A percentile compares a stretch with the other conserved stretches of the same genome.
phyloP scores from a whole-genome alignment of 2,329 filamentous ascomycete genomes.

The Epichloe gansuensis region DNA sequence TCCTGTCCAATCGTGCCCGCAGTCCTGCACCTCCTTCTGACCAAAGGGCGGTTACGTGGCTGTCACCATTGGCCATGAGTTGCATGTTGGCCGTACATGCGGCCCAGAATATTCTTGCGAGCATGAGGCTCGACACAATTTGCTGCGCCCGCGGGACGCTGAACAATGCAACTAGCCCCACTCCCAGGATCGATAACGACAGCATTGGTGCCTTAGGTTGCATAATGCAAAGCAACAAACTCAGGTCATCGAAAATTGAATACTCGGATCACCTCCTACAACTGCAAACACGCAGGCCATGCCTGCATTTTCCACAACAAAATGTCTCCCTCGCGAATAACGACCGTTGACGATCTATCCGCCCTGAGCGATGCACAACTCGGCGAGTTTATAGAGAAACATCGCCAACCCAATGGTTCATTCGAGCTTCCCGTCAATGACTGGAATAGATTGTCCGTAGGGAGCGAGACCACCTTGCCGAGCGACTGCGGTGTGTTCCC shows the following conservation, averaged over 20 bases:
- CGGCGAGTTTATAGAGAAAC: constrained; percentile 8
- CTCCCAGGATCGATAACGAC: no score
- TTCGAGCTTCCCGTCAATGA: constrained; percentile 9
- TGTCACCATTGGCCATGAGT: no score
- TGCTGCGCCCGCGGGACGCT: no score
- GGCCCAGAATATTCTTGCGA: no score
- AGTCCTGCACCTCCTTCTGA: not conserved
- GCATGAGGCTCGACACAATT: no score
- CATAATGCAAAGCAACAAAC: no score
- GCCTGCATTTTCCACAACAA: not conserved
- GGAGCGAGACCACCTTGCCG: constrained; percentile 8
- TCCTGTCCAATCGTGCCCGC: not conserved
- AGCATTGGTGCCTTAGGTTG: no score
- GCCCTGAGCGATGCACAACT: constrained; percentile 10
- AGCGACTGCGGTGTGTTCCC: constrained; percentile 9
- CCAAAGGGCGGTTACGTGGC: not conserved
- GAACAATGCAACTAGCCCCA: no score
- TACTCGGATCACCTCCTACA: no score
- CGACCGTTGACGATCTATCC: constrained; percentile 5
- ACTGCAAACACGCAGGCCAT: not conserved
- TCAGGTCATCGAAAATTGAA: no score
- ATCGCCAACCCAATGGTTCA: constrained; percentile 8
- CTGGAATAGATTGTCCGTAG: constrained; percentile 8
- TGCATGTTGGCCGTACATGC: no score
- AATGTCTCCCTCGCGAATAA: not conserved